Percentiles rank a stretch among this genome's conserved stretches.
phyloP scores from a whole-genome alignment of 805 yeast species.

The Wickerhamiella azymoides region DNA sequence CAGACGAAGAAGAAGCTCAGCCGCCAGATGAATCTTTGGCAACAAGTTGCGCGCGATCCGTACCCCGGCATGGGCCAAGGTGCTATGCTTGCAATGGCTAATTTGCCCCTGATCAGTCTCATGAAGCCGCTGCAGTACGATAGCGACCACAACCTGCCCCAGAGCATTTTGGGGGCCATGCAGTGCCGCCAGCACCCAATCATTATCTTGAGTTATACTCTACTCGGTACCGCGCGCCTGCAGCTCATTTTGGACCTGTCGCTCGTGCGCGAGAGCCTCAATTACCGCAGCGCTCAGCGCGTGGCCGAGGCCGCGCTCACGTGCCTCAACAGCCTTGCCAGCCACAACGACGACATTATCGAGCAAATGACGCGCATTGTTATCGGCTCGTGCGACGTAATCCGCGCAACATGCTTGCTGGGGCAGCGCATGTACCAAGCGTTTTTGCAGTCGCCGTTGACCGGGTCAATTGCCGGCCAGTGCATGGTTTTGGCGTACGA shows the following conservation, averaged over 20 bases:
- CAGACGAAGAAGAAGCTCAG: background rate
- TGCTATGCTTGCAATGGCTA: slow-evolving; percentile 8
- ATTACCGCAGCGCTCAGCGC: slow-evolving; percentile 8
- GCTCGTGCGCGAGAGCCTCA: slow-evolving; percentile 8
- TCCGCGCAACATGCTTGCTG: slow-evolving; percentile 17
- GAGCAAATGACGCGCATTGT: slow-evolving; percentile 14
- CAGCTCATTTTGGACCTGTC: slow-evolving; percentile 7
- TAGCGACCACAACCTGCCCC: background rate
- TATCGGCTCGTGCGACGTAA: slow-evolving; percentile 18
- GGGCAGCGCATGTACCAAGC: slow-evolving; percentile 18
- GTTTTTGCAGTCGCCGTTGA: slow-evolving; percentile 16
- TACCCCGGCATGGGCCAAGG: slow-evolving; percentile 12
- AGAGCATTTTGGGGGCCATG: slow-evolving; percentile 6
- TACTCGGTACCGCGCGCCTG: slow-evolving; percentile 7
- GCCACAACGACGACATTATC: slow-evolving; percentile 2
- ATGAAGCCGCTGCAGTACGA: slow-evolving; percentile 7
- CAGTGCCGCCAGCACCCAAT: slow-evolving; percentile 10
- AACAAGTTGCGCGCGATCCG: slow-evolving; percentile 7
- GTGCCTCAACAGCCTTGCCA: background rate
- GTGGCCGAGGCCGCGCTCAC: slow-evolving; percentile 12
- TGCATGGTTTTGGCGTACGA: slow-evolving; percentile 18
- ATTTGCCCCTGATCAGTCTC: slow-evolving; percentile 2
- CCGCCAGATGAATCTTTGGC: slow-evolving; percentile 4
- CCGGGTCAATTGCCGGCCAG: slow-evolving; percentile 15
- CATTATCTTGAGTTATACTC: slow-evolving; percentile 8